Base-by-base conservation (phyloP, 331 rosid species). In the Saraca asoca region DNA sequence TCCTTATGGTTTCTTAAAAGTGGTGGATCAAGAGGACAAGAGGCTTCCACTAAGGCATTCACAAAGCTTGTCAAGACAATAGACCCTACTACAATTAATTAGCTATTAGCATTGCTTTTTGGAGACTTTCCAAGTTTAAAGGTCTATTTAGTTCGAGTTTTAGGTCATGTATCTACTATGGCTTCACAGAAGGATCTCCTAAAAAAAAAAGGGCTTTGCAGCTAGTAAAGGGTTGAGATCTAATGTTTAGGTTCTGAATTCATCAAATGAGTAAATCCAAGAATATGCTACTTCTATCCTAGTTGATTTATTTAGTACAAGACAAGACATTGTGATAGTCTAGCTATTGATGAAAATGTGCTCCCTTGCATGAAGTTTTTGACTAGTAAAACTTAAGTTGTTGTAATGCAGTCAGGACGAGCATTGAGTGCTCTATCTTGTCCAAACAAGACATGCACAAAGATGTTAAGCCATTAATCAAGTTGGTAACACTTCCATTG, bases 101-200 rank as follows among this genome's bases (percentile, higher is more conserved):
- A 87, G 78, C 75, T 93, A 62, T 70, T 93, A 76, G 95, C 90
- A 66, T 78, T 93, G 87, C 95, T 93, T 41, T 86, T 85, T 6
- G 95, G 97, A 24, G 95, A 87, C 56, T 81, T 83, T 79, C 89
- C 96, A 55, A 75, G 79, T 73, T 86, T 88, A 2, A 90, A 93
- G 80, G 85, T 77, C 72, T 86, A 93, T 39, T 72, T 81, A 64
- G 88, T 93, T 78, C 85, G 58, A 67, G 95, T 90, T 71, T 82
- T 93, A 69, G 97, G 98, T 73, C 96, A 93, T 69, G 95, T 83
- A n/a, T n/a, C n/a, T n/a, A n/a, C n/a, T n/a, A n/a, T n/a, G n/a
- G n/a, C n/a, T n/a, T n/a, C n/a, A n/a, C 80, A 65, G 43, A 81
- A 78, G 68, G 95, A 88, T 75, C 87, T 93, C 62, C 88, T 90